These are phyloP conservation scores for Penicillium sp. DNA, from an alignment of 2,329 filamentous ascomycete genomes.

Conservation along the genomic window DNA sequence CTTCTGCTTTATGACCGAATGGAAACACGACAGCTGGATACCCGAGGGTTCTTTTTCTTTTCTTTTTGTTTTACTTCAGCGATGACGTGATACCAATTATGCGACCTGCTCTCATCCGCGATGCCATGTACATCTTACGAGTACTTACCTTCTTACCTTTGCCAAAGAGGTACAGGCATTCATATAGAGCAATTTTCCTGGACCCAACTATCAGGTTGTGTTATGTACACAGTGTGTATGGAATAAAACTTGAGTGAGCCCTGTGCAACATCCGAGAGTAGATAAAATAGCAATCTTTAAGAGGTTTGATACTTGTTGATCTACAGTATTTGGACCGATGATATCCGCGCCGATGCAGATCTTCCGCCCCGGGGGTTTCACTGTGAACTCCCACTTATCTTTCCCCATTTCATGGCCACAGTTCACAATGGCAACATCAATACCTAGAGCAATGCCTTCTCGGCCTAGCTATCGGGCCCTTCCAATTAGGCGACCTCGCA, in stretches of 20 bases:
- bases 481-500: background rate
- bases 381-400: constrained; percentile 8
- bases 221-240: background rate
- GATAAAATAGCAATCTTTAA: background rate
- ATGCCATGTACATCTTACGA: constrained; percentile 12
- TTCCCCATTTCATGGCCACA: constrained; percentile 1
- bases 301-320: background rate
- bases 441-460: constrained; percentile 6
- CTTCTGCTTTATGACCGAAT: background rate
- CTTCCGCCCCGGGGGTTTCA: constrained; percentile 9
- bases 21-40: background rate
- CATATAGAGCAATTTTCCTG: background rate
- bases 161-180: background rate
- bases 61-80: constrained; percentile 10
- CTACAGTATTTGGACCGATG: constrained; percentile 8
- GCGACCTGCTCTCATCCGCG: constrained; percentile 9
- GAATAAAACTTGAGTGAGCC: background rate
- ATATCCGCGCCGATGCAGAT: constrained; percentile 17
- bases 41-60: constrained; percentile 1
- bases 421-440: constrained; percentile 8
- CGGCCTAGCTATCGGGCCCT: background rate
- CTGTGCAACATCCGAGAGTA: background rate
- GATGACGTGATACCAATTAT: constrained; percentile 19
- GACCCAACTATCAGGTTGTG: background rate
- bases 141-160: background rate